These are phyloP conservation scores for Aureobasidium musti DNA, from an alignment of 2,329 filamentous ascomycete genomes.

Conservation along the genomic window DNA sequence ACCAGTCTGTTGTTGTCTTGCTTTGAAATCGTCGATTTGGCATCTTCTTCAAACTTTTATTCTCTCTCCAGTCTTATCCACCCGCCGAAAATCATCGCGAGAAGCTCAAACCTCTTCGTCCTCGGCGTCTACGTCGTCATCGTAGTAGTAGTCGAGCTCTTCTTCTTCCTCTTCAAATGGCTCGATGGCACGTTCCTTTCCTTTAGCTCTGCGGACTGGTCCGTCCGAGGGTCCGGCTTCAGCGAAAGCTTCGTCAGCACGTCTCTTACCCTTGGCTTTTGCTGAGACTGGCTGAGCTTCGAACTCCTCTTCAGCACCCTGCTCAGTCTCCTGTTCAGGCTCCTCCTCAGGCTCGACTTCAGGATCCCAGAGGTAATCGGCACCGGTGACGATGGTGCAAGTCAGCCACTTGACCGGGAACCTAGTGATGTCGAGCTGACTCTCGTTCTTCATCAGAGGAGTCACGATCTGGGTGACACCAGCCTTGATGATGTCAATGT, in stretches of 20 bases:
- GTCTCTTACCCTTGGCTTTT: slow-evolving; percentile 20
- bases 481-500: slow-evolving; percentile 48
- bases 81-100: background rate
- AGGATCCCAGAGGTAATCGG: slow-evolving; percentile 20
- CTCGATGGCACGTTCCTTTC: background rate
- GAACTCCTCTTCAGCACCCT: background rate
- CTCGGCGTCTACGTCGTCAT: background rate
- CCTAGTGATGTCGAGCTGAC: slow-evolving; percentile 43
- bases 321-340: background rate
- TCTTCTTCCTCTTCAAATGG: background rate
- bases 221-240: background rate
- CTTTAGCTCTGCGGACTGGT: slow-evolving; percentile 15
- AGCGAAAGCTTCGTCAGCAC: background rate
- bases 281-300: background rate
- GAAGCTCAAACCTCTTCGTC: slow-evolving; percentile 1
- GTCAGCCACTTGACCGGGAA: slow-evolving; percentile 49
- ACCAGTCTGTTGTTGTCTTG: background rate
- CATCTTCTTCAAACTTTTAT: background rate
- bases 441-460: slow-evolving; percentile 45
- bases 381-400: slow-evolving; percentile 46
- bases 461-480: slow-evolving; percentile 47
- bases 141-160: background rate
- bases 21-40: background rate
- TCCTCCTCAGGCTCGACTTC: slow-evolving; percentile 27
- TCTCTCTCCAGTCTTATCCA: background rate